Conservation (phyloP, 1,139 yeast genomes). For the Diutina catenulata region DNA sequence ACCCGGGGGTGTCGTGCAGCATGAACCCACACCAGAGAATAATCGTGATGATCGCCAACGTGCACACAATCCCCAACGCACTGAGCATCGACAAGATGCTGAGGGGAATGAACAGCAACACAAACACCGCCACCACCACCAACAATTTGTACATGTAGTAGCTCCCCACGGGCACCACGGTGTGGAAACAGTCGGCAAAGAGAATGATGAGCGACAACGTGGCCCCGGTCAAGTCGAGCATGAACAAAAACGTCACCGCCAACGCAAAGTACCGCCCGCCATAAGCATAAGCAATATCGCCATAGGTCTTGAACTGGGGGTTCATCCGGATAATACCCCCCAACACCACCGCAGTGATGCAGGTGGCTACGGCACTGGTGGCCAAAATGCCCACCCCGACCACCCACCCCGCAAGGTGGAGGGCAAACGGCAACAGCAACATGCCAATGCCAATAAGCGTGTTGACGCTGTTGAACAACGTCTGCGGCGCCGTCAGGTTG, state of each 20-base stretch:
- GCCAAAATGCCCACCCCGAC: conserved; percentile 45
- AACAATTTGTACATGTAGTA: neutral
- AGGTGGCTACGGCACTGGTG: conserved; percentile 50
- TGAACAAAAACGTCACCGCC: conserved; percentile 58
- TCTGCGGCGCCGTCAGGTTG: conserved; percentile 59
- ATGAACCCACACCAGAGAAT: conserved; percentile 54
- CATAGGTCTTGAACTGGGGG: conserved; percentile 27
- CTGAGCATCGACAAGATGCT: conserved; percentile 61
- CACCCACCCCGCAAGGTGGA: conserved; percentile 73
- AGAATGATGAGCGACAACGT: conserved; percentile 65
- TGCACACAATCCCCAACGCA: conserved; percentile 62
- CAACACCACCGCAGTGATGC: conserved; percentile 50
- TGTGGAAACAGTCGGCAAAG: conserved; percentile 74
- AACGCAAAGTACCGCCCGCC: conserved; percentile 39
- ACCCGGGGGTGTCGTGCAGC: conserved; percentile 50
- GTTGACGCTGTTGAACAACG: conserved; percentile 78
- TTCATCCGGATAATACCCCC: conserved; percentile 21
- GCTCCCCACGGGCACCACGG: conserved; percentile 52
- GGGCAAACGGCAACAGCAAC: conserved; percentile 71
- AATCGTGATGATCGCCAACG: conserved; percentile 47
- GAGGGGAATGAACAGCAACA: conserved; percentile 55
- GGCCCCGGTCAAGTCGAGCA: conserved; percentile 70
- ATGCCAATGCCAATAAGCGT: conserved; percentile 81
- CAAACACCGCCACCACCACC: conserved; percentile 36
- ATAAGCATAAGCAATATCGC: conserved; percentile 33